phyloP scores from a whole-genome alignment of 306 rosid genomes.

The Rosa chinensis region DNA sequence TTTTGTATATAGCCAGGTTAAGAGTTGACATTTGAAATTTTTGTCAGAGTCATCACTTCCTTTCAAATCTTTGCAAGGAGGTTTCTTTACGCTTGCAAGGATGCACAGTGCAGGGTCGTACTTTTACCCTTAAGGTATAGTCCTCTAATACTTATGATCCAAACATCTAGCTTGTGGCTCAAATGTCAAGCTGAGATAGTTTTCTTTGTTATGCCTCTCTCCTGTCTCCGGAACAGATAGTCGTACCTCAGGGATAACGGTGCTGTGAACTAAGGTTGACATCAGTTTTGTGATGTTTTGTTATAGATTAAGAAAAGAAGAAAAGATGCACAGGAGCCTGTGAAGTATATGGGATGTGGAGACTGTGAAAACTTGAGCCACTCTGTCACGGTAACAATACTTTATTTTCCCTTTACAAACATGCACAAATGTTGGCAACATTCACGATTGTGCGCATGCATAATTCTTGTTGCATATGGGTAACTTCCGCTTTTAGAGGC shows the following conservation, averaged over 20 bases:
- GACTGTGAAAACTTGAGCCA: slow-evolving; percentile 96
- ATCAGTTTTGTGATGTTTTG: slow-evolving; percentile 18
- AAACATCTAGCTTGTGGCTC: background rate
- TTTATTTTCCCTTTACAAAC: slow-evolving; percentile 17
- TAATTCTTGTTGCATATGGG: slow-evolving; percentile 9
- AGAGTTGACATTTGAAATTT: slow-evolving; percentile 38
- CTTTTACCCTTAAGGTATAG: slow-evolving; percentile 80
- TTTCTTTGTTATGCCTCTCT: slow-evolving; percentile 11
- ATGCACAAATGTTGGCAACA: background rate
- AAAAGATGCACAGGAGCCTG: slow-evolving; percentile 81
- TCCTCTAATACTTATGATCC: slow-evolving; percentile 20
- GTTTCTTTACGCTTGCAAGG: slow-evolving; percentile 77
- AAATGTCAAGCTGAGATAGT: slow-evolving; percentile 14
- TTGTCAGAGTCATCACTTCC: slow-evolving; percentile 74
- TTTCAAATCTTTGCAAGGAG: slow-evolving; percentile 81
- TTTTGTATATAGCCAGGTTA: slow-evolving; percentile 19
- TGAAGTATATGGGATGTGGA: slow-evolving; percentile 92
- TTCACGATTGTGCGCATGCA: background rate
- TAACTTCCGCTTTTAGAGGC: slow-evolving; percentile 26
- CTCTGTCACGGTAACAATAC: slow-evolving; percentile 63
- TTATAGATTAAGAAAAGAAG: slow-evolving; percentile 76
- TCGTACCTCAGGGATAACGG: slow-evolving; percentile 4
- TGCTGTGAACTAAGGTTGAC: slow-evolving; percentile 16
- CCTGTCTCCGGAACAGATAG: slow-evolving; percentile 21
- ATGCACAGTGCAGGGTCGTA: slow-evolving; percentile 77